Evolutionary conservation across 2,329 filamentous ascomycete genomes (phyloP).

Genomic region (Fusarium sp.): DNA sequence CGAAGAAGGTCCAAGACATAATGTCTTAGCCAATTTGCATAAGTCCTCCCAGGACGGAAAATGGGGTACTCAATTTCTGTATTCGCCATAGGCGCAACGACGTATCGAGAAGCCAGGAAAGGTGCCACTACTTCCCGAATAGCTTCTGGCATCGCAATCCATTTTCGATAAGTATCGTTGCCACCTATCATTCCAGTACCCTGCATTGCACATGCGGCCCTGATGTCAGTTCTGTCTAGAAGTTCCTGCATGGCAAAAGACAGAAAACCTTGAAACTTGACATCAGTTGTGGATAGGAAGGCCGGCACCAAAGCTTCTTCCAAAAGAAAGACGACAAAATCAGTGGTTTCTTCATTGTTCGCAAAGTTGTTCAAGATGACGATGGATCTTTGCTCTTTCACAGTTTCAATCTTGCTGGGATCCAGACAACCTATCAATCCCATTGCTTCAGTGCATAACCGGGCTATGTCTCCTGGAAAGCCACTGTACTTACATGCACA

Average conservation of each 20-base stretch:
- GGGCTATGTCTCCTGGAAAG: conserved; percentile 75
- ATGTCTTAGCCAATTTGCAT: conserved; percentile 84
- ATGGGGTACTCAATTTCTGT: conserved; percentile 80
- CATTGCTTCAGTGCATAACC: conserved; percentile 84
- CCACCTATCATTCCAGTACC: conserved; percentile 62
- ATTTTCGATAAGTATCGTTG: conserved; percentile 78
- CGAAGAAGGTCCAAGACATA: conserved; percentile 88
- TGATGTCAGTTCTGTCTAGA: conserved; percentile 83
- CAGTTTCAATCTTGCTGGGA: conserved; percentile 87
- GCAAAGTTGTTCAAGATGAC: conserved; percentile 91
- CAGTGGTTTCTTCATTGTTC: conserved; percentile 80
- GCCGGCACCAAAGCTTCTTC: conserved; percentile 91
- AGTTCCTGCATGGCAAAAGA: conserved; percentile 96
- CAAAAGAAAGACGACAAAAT: conserved; percentile 89
- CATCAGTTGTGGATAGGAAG: conserved; percentile 91
- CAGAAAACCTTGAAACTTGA: conserved; percentile 89
- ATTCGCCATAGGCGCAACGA: conserved; percentile 74
- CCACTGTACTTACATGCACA: conserved; percentile 86
- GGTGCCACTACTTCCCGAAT: conserved; percentile 88
- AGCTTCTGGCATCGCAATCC: conserved; percentile 82
- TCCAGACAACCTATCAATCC: conserved; percentile 94
- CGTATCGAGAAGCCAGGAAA: conserved; percentile 88
- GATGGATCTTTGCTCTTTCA: conserved; percentile 84
- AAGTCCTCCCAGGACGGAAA: conserved; percentile 77
- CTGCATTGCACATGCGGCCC: conserved; percentile 64